These are phyloP conservation scores for Trypanosoma cruzi DNA, from an alignment of 208 protist species.

Conservation along the genomic window DNA sequence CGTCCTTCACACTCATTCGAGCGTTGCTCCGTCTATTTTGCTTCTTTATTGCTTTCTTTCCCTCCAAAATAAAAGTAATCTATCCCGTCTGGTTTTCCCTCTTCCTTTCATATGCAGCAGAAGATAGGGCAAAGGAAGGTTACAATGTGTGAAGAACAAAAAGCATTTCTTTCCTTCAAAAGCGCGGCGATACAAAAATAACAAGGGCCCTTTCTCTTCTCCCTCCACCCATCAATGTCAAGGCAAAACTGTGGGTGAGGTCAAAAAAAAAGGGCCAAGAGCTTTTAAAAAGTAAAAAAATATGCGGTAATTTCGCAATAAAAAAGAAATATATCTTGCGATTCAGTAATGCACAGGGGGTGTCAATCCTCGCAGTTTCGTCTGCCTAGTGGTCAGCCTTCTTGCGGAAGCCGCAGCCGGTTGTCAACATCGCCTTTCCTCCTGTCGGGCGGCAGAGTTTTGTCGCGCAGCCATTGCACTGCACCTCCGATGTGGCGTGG, in stretches of 20 bases:
- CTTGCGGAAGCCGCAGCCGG: constrained; percentile 95
- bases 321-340: neutral
- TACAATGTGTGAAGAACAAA: constrained; percentile 10
- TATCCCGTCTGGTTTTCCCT: constrained; percentile 16
- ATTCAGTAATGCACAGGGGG: neutral
- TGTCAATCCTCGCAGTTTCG: constrained; percentile 1
- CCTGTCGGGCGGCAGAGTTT: constrained; percentile 98
- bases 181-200: too few species aligned
- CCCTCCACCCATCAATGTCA: neutral
- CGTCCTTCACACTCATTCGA: constrained; percentile 1
- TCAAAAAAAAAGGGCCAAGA: neutral
- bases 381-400: constrained; percentile 93
- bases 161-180: too few species aligned
- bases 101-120: constrained; percentile 1
- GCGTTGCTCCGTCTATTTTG: neutral
- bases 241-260: neutral
- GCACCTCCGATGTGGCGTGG: constrained; percentile 97
- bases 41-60: neutral
- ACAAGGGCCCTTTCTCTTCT: neutral
- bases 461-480: constrained; percentile 96
- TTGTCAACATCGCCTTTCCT: constrained; percentile 96
- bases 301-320: neutral
- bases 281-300: neutral
- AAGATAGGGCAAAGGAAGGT: constrained; percentile 15
- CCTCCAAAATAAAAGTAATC: neutral